These are phyloP conservation scores for Mycena olivaceomarginata DNA, from an alignment of 768 basidiomycete species.

Conservation along the genomic window DNA sequence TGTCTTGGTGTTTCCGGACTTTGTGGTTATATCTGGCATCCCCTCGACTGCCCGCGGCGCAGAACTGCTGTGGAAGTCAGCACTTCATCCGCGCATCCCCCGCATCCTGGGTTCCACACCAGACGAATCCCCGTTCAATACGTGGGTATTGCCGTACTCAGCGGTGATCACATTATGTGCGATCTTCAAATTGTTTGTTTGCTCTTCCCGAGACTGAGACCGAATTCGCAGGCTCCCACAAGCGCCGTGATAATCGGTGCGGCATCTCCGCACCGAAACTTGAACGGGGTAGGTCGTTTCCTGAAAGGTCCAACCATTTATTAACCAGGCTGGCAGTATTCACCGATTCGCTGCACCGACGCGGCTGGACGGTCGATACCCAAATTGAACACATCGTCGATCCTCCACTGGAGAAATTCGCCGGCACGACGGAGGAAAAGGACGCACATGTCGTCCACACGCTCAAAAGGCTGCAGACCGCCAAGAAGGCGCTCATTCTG, in stretches of 20 bases:
- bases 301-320: not conserved
- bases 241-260: slow-evolving; percentile 94
- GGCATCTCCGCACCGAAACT: slow-evolving; percentile 90
- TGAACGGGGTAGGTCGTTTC: slow-evolving; percentile 73
- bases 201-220: not conserved
- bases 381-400: slow-evolving; percentile 76
- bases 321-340: slow-evolving; percentile 71
- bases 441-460: slow-evolving; percentile 73
- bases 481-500: slow-evolving; percentile 88
- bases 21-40: slow-evolving; percentile 87
- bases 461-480: slow-evolving; percentile 68
- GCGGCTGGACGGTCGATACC: slow-evolving; percentile 86
- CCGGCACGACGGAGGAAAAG: slow-evolving; percentile 70
- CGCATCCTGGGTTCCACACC: slow-evolving; percentile 61
- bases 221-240: slow-evolving; percentile 86
- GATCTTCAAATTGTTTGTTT: slow-evolving; percentile 6
- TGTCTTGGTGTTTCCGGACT: slow-evolving; percentile 96
- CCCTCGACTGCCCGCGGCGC: slow-evolving; percentile 79
- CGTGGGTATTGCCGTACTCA: slow-evolving; percentile 92
- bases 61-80: slow-evolving; percentile 76
- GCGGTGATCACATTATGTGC: slow-evolving; percentile 92
- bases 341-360: slow-evolving; percentile 74
- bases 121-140: slow-evolving; percentile 69
- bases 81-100: slow-evolving; percentile 76
- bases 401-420: slow-evolving; percentile 78